These are phyloP conservation scores for Solanum sejunctum DNA, from an alignment of 257 asterid species.

Conservation along the genomic window DNA sequence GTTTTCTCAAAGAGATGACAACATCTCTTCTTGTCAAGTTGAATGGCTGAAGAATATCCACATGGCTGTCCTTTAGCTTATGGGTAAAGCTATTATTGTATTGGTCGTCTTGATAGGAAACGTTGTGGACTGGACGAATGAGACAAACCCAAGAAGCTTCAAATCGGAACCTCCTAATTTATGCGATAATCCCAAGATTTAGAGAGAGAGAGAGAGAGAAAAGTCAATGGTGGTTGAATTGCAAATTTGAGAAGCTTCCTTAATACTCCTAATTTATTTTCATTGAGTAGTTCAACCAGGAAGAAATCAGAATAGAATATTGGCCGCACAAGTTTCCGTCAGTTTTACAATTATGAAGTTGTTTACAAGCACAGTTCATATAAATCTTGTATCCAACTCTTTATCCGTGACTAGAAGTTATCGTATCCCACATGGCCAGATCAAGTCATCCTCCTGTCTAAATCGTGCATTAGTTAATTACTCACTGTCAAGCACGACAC, in stretches of 20 bases:
- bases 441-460: background rate
- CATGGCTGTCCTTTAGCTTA: background rate
- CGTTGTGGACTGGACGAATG: constrained; percentile 7
- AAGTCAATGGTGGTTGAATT: constrained; percentile 24
- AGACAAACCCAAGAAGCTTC: constrained; percentile 28
- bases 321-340: constrained; percentile 50
- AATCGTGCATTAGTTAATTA: background rate
- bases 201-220: background rate
- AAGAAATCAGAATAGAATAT: constrained; percentile 2
- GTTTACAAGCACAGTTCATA: constrained; percentile 2
- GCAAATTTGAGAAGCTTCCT: background rate
- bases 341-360: constrained; percentile 12
- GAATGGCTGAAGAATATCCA: constrained; percentile 5
- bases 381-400: background rate
- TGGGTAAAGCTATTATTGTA: constrained; percentile 18
- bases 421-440: background rate
- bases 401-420: background rate
- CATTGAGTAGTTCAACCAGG: background rate
- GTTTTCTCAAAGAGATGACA: background rate
- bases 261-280: background rate
- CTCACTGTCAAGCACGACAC: background rate
- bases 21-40: background rate
- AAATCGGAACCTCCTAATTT: background rate
- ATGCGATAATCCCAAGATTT: constrained; percentile 2
- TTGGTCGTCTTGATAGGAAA: constrained; percentile 32